Conservation (phyloP, 179 eudicot genomes). For the Amaranthus tricolor region DNA sequence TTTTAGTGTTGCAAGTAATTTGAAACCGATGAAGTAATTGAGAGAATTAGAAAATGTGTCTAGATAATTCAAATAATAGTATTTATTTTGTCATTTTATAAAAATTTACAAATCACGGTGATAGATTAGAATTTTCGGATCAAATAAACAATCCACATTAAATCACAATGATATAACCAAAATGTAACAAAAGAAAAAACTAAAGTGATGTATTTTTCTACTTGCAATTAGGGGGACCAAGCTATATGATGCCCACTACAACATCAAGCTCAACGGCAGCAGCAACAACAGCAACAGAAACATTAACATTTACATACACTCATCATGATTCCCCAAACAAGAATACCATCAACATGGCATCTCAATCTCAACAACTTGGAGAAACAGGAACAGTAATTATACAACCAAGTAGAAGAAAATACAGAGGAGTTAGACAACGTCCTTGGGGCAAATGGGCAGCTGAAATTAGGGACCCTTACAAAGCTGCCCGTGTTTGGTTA, state of each 20-base stretch:
- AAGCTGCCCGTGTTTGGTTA: conserved; percentile 73
- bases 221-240: conserved; percentile 25
- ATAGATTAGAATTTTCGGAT: no score
- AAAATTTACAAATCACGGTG: no score
- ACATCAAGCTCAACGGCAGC: not conserved
- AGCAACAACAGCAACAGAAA: not conserved
- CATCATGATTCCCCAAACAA: conserved; percentile 8
- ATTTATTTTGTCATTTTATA: no score
- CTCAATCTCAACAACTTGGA: conserved; percentile 15
- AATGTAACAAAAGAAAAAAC: no score
- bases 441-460: conserved; percentile 93
- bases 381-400: no score
- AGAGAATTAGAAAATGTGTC: no score
- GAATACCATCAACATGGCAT: conserved; percentile 13
- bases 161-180: no score
- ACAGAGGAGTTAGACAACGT: conserved; percentile 73
- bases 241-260: conserved; percentile 13
- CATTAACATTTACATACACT: conserved; percentile 15
- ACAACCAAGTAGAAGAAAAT: conserved; percentile 38
- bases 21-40: no score
- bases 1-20: no score
- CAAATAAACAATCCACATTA: no score
- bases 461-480: conserved; percentile 67
- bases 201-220: not conserved
- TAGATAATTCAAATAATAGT: no score